A percentile compares a stretch with the other conserved stretches of the same genome.
phyloP scores from a whole-genome alignment of 1,284 basidiomycete species.

The Xerocomus cyaneibrunnescens region DNA sequence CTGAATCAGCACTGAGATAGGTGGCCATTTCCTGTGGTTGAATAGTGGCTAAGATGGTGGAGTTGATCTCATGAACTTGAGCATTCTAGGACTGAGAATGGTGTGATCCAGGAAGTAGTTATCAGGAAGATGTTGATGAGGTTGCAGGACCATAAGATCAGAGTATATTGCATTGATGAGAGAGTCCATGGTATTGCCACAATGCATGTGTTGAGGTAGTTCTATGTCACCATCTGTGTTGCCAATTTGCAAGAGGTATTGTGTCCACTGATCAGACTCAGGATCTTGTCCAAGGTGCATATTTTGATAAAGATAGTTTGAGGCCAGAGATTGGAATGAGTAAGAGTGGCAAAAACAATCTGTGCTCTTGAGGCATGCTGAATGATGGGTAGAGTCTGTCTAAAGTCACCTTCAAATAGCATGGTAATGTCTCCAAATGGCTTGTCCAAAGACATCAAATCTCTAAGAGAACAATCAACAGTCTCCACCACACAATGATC shows the following conservation, averaged over 20 bases:
- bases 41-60: constrained; percentile 2
- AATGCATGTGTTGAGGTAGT: constrained; percentile 32
- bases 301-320: constrained; percentile 36
- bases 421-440: constrained; percentile 42
- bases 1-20: constrained; percentile 10
- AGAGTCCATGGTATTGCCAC: constrained; percentile 9
- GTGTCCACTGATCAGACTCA: constrained; percentile 33
- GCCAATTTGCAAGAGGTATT: constrained; percentile 44
- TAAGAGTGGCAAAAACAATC: constrained; percentile 37
- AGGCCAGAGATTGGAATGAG: constrained; percentile 39
- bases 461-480: constrained; percentile 32
- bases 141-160: no score
- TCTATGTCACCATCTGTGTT: constrained; percentile 12
- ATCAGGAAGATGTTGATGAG: background rate
- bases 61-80: constrained; percentile 11
- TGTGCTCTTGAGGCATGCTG: constrained; percentile 34
- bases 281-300: constrained; percentile 37
- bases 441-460: constrained; percentile 30
- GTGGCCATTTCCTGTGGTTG: background rate
- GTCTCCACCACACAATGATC: constrained; percentile 35
- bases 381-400: constrained; percentile 36
- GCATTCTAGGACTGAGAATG: background rate
- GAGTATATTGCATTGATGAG: background rate
- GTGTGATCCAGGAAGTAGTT: background rate
- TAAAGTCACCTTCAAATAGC: constrained; percentile 44